Base-by-base conservation (phyloP, 1,284 basidiomycete species). In the Ceratobasidium sp. region DNA sequence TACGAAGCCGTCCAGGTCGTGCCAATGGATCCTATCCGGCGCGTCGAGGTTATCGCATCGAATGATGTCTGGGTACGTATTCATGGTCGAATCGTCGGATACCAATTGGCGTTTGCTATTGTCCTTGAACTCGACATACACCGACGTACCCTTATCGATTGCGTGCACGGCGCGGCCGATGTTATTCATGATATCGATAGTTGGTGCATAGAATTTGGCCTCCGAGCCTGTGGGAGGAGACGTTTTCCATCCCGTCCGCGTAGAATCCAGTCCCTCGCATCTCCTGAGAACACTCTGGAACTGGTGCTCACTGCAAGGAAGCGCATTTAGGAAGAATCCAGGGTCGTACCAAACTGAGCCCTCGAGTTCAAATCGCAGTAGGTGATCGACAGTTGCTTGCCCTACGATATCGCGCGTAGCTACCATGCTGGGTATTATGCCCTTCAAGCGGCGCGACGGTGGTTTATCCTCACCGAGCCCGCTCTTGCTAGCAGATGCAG, bases 331-430 rank as follows among this genome's bases (percentile, higher is more conserved):
- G 8, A 51, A 24, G 29, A 65, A 65, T 17, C 29, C 29, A 15
- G 63, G 63, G 17, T 65, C 63, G 22, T 51, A 22, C 24, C 50
- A 50, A 8, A 65, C 47, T 17, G 63, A 45, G 19, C 27, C 27
- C 6, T 51, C n/a, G 15, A 65, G 45, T 45, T 65, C 63, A 3
- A 24, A n/a, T n/a, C n/a, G n/a, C n/a, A n/a, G n/a, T n/a, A n/a
- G n/a, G n/a, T n/a, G n/a, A n/a, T n/a, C n/a, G n/a, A n/a, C n/a
- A n/a, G n/a, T n/a, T n/a, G n/a, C n/a, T n/a, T n/a, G n/a, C n/a
- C n/a, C n/a, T n/a, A n/a, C n/a, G n/a, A n/a, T n/a, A n/a, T n/a
- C n/a, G n/a, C n/a, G n/a, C n/a, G n/a, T n/a, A n/a, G n/a, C n/a
- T n/a, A n/a, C n/a, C n/a, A n/a, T n/a, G n/a, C n/a, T n/a, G n/a